Percentiles rank a stretch among this genome's conserved stretches.
phyloP scores from a whole-genome alignment of 495 filamentous ascomycete genomes.

The Penicillium pulvis region DNA sequence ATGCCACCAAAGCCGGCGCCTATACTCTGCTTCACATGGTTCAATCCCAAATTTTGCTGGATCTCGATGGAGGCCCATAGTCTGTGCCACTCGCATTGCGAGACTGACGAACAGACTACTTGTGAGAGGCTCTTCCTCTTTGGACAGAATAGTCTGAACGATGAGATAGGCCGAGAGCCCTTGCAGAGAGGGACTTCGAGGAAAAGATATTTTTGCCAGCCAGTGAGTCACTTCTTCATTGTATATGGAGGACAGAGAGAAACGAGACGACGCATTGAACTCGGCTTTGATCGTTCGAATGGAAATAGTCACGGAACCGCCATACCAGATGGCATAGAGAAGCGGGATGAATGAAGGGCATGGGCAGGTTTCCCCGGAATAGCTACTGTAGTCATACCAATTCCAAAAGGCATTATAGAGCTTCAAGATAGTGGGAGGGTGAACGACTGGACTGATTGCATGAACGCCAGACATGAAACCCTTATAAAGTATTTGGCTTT shows the following conservation, averaged over 20 bases:
- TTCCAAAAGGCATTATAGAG: slow-evolving; percentile 50
- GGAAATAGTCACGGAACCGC: slow-evolving; percentile 49
- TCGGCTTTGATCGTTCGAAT: slow-evolving; percentile 47
- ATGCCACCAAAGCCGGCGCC: slow-evolving; percentile 73
- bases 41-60: slow-evolving; percentile 65
- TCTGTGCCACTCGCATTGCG: slow-evolving; percentile 66
- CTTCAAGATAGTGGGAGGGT: slow-evolving; percentile 46
- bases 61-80: slow-evolving; percentile 73
- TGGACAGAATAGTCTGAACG: slow-evolving; percentile 48
- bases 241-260: slow-evolving; percentile 39
- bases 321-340: slow-evolving; percentile 52
- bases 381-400: slow-evolving; percentile 50
- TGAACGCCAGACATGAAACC: slow-evolving; percentile 52
- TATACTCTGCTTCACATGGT: slow-evolving; percentile 67
- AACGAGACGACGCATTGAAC: slow-evolving; percentile 40
- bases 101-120: slow-evolving; percentile 56
- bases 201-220: slow-evolving; percentile 48
- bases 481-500: slow-evolving; percentile 50
- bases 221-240: slow-evolving; percentile 46
- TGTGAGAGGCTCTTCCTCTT: slow-evolving; percentile 50
- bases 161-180: slow-evolving; percentile 48
- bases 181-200: slow-evolving; percentile 48
- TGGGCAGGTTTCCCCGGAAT: slow-evolving; percentile 45
- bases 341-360: slow-evolving; percentile 48
- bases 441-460: slow-evolving; percentile 47